Conservation (phyloP, 208 protist genomes). For the Acanthamoeba polyphaga region DNA sequence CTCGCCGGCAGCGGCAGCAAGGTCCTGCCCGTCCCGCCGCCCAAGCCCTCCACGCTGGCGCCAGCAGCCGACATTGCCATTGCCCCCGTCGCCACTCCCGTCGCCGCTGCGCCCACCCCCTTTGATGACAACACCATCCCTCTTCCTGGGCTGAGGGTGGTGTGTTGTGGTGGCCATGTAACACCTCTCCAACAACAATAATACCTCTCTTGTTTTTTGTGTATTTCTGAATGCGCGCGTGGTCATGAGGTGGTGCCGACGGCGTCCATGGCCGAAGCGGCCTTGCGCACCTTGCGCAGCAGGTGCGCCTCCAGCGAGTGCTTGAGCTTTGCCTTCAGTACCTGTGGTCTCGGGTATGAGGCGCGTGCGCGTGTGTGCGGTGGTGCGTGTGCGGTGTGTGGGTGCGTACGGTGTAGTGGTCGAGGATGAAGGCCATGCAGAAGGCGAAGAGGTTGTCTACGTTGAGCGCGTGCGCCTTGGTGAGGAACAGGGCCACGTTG, state of each 20-base stretch:
- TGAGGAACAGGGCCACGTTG: constrained; percentile 58
- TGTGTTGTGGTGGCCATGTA: too few species aligned
- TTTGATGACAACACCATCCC: too few species aligned
- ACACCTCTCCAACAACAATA: too few species aligned
- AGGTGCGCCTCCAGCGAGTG: constrained; percentile 46
- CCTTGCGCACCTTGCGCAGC: constrained; percentile 62
- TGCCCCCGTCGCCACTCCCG: neutral
- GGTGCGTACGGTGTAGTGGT: constrained; percentile 21
- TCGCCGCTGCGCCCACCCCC: too few species aligned
- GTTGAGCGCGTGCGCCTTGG: constrained; percentile 40
- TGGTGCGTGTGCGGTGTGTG: neutral
- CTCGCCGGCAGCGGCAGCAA: neutral
- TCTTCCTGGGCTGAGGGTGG: too few species aligned
- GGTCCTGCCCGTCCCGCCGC: neutral
- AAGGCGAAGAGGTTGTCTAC: constrained; percentile 66
- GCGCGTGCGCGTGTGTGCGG: neutral
- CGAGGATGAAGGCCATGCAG: constrained; percentile 65
- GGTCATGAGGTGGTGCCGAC: neutral
- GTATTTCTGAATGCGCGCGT: too few species aligned
- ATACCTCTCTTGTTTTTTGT: too few species aligned
- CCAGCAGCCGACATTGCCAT: too few species aligned
- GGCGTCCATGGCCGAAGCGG: constrained; percentile 44
- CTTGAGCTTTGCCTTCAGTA: constrained; percentile 24
- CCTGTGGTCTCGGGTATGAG: neutral
- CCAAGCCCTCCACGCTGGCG: neutral